phyloP scores from a whole-genome alignment of 805 yeast species.

The Candida peoriensis region DNA sequence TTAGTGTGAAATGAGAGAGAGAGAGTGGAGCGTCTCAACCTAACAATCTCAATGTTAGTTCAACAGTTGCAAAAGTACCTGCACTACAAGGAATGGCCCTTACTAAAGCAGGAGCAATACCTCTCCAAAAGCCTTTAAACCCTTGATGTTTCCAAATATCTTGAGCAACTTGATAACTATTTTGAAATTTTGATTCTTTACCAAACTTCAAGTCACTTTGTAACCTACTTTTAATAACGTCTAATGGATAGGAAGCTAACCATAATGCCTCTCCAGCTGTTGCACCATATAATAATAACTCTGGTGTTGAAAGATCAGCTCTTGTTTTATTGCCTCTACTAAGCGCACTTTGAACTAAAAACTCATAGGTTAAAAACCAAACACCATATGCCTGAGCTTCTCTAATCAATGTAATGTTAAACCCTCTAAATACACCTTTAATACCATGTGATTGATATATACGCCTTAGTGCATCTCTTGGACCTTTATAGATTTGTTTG shows the following conservation, averaged over 20 bases:
- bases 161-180: constrained; percentile 33
- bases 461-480: constrained; percentile 72
- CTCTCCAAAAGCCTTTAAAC: constrained; percentile 54
- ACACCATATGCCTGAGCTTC: constrained; percentile 87
- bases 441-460: constrained; percentile 78
- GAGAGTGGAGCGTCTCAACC: constrained; percentile 9
- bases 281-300: constrained; percentile 82
- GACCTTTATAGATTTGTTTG: constrained; percentile 48
- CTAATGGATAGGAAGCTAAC: constrained; percentile 82
- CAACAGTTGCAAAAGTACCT: constrained; percentile 75
- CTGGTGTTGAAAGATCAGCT: constrained; percentile 78
- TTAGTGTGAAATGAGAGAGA: neutral
- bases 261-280: constrained; percentile 86
- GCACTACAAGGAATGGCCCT: constrained; percentile 67
- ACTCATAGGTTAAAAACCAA: constrained; percentile 89
- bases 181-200: constrained; percentile 35
- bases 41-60: constrained; percentile 47
- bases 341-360: constrained; percentile 53
- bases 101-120: constrained; percentile 51
- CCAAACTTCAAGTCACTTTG: constrained; percentile 59
- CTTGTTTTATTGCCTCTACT: constrained; percentile 38
- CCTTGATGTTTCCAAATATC: constrained; percentile 34
- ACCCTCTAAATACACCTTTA: constrained; percentile 77
- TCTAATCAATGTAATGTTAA: constrained; percentile 74
- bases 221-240: constrained; percentile 82